phyloP scores from a whole-genome alignment of 805 yeast species.

The Saccharomyces jurei region DNA sequence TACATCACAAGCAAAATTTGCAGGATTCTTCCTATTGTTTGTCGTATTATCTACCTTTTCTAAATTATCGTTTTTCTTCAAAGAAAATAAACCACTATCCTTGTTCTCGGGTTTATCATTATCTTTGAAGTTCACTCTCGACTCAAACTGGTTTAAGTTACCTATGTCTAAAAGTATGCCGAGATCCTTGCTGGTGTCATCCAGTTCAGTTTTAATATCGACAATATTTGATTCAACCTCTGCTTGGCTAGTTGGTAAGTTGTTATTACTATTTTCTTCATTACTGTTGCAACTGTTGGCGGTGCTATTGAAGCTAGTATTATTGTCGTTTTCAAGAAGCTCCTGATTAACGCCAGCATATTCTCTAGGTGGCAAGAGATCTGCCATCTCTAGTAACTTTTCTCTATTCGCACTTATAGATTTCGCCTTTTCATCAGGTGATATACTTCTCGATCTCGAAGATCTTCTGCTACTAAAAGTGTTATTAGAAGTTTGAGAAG shows the following conservation, averaged over 20 bases:
- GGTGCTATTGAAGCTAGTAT: neutral
- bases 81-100: conserved; percentile 7
- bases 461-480: conserved; percentile 9
- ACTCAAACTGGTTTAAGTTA: neutral
- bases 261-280: neutral
- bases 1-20: conserved; percentile 53
- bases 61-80: conserved; percentile 9
- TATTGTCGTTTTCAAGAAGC: neutral
- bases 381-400: conserved; percentile 26
- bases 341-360: neutral
- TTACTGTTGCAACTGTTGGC: neutral
- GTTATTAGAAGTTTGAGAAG: conserved; percentile 11
- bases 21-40: conserved; percentile 16
- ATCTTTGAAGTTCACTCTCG: neutral
- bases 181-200: neutral
- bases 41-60: neutral
- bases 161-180: neutral
- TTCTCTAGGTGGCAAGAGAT: conserved; percentile 4
- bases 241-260: neutral
- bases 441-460: conserved; percentile 14
- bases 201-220: neutral
- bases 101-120: conserved; percentile 6
- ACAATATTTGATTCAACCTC: neutral
- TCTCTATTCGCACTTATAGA: conserved; percentile 28
- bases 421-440: conserved; percentile 26